Percentiles rank a stretch among this genome's conserved stretches.
Evolutionary conservation across 805 yeast genomes (phyloP).

Genomic region (Priceomyces melissophilus): DNA sequence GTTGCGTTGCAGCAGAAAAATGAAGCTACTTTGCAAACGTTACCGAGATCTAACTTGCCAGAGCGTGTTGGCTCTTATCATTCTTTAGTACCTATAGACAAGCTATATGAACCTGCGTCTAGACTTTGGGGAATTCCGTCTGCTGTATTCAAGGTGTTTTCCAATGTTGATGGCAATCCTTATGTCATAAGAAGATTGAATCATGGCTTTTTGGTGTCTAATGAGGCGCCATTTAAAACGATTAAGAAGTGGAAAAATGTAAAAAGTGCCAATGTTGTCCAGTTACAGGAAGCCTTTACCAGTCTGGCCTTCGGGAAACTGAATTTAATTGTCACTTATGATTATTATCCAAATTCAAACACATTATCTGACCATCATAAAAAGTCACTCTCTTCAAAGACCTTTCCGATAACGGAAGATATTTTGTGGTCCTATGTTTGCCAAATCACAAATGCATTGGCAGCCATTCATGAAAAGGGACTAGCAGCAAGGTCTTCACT

Average conservation of each 20-base stretch:
- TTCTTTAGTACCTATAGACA: conserved; percentile 79
- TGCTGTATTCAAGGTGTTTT: conserved; percentile 73
- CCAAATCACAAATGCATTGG: conserved; percentile 70
- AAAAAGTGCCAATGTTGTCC: conserved; percentile 55
- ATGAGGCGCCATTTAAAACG: conserved; percentile 55
- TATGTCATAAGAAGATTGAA: conserved; percentile 77
- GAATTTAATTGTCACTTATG: conserved; percentile 75
- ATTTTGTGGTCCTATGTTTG: conserved; percentile 71
- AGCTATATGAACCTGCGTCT: conserved; percentile 27
- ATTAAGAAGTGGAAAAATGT: conserved; percentile 67
- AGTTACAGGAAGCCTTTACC: conserved; percentile 78
- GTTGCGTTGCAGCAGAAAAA: conserved; percentile 68
- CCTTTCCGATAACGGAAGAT: conserved; percentile 58
- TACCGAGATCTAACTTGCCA: conserved; percentile 48
- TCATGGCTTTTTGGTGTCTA: conserved; percentile 19
- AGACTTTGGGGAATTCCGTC: conserved; percentile 52
- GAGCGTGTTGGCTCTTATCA: conserved; percentile 67
- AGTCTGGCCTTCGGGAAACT: conserved; percentile 80
- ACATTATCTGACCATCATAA: conserved; percentile 70
- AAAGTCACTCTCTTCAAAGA: conserved; percentile 35
- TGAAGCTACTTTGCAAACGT: conserved; percentile 73
- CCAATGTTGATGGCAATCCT: conserved; percentile 72
- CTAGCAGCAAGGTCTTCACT: conserved; percentile 60
- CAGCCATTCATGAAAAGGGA: conserved; percentile 61
- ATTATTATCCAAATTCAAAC: conserved; percentile 74